Conservation (phyloP, 306 rosid genomes). For the Quercus glauca region DNA sequence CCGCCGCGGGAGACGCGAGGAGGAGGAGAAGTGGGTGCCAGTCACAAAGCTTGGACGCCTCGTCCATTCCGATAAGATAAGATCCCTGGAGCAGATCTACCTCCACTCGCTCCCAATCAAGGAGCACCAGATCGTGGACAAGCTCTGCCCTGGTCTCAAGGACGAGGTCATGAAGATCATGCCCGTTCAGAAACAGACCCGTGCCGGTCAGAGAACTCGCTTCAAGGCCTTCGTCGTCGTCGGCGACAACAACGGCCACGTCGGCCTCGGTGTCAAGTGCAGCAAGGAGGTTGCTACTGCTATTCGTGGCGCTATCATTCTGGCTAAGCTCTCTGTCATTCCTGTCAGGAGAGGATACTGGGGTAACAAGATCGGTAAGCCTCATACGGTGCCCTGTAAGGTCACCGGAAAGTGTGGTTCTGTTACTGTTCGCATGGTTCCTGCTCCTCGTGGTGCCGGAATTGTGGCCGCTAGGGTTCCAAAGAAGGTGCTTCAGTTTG, state of each 20-base stretch:
- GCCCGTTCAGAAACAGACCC: conserved; percentile 32
- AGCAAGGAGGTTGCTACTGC: conserved; percentile 78
- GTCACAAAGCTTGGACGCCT: conserved; percentile 17
- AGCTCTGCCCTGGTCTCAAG: conserved; percentile 59
- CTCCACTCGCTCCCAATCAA: conserved; percentile 53
- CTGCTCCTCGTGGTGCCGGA: conserved; percentile 39
- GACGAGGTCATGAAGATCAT: conserved; percentile 85
- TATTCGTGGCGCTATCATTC: conserved; percentile 49
- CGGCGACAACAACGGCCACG: conserved; percentile 66
- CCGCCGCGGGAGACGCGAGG: conserved; percentile 54
- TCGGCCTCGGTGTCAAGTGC: conserved; percentile 71
- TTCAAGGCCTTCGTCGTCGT: conserved; percentile 65
- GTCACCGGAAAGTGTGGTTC: conserved; percentile 50
- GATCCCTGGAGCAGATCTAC: conserved; percentile 12
- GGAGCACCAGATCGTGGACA: conserved; percentile 68
- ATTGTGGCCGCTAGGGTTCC: conserved; percentile 53
- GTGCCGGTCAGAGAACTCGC: conserved; percentile 40
- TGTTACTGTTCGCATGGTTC: conserved; percentile 50
- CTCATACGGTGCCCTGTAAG: conserved; percentile 67
- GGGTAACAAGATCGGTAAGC: conserved; percentile 83
- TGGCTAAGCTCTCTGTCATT: conserved; percentile 66
- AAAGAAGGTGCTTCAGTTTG: conserved; percentile 42
- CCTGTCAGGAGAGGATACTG: conserved; percentile 74
- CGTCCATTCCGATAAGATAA: conserved; percentile 7
- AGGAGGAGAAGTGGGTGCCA: conserved; percentile 47